Percentiles rank a stretch among this genome's conserved stretches.
Conservation (phyloP, 306 rosid genomes). For the Hippophae tibetana region DNA sequence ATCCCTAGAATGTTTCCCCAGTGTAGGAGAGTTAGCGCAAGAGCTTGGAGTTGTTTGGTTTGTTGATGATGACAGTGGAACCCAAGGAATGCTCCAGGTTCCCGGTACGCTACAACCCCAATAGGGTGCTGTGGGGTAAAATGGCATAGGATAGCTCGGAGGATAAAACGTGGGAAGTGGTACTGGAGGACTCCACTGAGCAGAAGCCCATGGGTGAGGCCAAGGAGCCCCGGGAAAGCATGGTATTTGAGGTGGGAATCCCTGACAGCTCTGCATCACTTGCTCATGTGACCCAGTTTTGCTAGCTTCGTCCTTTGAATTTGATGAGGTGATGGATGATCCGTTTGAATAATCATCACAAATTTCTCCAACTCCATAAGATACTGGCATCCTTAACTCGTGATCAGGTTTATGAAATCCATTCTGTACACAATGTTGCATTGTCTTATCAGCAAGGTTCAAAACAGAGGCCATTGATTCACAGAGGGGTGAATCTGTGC, state of each 20-base stretch:
- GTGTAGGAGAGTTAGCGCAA: constrained; percentile 35
- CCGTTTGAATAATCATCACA: constrained; percentile 22
- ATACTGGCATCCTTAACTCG: constrained; percentile 22
- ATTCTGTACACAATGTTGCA: constrained; percentile 15
- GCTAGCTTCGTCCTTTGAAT: constrained; percentile 22
- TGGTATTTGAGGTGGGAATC: constrained; percentile 35
- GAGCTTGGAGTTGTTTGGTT: constrained; percentile 22
- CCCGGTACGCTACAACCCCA: constrained; percentile 45
- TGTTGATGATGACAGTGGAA: constrained; percentile 28
- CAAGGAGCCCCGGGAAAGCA: constrained; percentile 40
- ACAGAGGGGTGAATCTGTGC: constrained; percentile 33
- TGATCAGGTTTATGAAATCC: constrained; percentile 29
- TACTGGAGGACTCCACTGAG: constrained; percentile 36
- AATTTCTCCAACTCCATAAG: constrained; percentile 19
- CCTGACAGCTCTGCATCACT: constrained; percentile 27
- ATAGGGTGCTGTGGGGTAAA: constrained; percentile 36
- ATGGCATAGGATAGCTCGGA: constrained; percentile 38
- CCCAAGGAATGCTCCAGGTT: constrained; percentile 38
- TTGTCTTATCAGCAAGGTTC: constrained; percentile 32
- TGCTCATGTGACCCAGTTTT: constrained; percentile 31
- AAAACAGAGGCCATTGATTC: constrained; percentile 42
- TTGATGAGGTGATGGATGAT: constrained; percentile 25
- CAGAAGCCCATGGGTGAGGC: constrained; percentile 42
- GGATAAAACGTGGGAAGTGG: constrained; percentile 38
- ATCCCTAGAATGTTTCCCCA: constrained; percentile 48